Base-by-base conservation (phyloP, 495 filamentous ascomycete species). In the Aspergillus avenaceus region DNA sequence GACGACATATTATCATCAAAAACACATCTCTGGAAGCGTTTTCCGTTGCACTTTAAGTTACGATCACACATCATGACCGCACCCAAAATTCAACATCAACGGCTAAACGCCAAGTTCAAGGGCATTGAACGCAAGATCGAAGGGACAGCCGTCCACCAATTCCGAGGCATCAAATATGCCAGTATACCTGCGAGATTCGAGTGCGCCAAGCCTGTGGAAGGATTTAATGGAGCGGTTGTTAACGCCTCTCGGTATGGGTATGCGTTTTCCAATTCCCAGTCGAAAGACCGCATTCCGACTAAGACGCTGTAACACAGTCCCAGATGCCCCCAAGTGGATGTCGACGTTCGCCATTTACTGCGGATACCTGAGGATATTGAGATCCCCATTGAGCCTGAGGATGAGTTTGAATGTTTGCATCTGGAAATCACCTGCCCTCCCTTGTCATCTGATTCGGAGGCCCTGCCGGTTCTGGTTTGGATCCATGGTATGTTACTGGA, bases 331-430 rank as follows among this genome's bases (percentile, higher is more conserved):
- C 69, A 74, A 25, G 56, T 52, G 3, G 55, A 64, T 41, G 53
- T 72, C 4, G 69, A 72, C 47, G 65, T 70, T 1, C 62, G 65
- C 26, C 69, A 72, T 52, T 41, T 71, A 14, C 62, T 71, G 19
- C 66, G 68, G 3, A 65, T 71, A 22, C 68, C 66, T 0, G 64
- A 69, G 43, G 64, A 71, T 32, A 61, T 67, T 32, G 38, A 40
- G 1, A 64, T 71, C 41, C 53, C 49, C 7, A 46, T 56, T 0
- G 69, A 72, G 45, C 32, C 37, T 12, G 69, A 70, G 52, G 65
- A 72, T 54, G 73, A 76, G 50, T 72, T 74, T 18, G 65, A 72
- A 38, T 76, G 70, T 38, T 52, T 76, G 53, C 71, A 69, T 49
- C 41, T 76, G n/a, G 70, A 72, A 21, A 66, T 76, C 19, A 70